Conservation (phyloP, 2,329 filamentous ascomycete species). For the Epicoccum sorghinum region DNA sequence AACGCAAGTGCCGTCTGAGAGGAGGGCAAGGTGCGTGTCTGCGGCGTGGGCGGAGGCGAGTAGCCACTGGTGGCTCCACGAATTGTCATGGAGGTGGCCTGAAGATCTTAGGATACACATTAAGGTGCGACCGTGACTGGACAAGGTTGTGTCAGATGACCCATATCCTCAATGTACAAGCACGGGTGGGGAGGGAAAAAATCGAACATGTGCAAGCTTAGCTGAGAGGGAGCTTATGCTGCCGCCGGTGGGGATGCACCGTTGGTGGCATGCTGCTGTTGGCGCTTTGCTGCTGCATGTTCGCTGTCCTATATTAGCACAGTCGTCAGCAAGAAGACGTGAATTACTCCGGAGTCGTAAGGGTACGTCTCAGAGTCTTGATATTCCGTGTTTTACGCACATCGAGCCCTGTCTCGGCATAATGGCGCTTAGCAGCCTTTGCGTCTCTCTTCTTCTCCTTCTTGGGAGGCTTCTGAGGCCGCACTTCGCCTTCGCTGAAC, state of each 20-base stretch:
- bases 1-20: slow-evolving; percentile 22
- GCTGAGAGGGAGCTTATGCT: slow-evolving; percentile 36
- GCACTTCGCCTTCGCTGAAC: slow-evolving; percentile 76
- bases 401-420: slow-evolving; percentile 53
- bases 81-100: slow-evolving; percentile 17
- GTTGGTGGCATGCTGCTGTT: slow-evolving; percentile 36
- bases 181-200: slow-evolving; percentile 18
- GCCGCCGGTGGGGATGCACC: slow-evolving; percentile 37
- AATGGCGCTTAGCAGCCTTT: slow-evolving; percentile 50
- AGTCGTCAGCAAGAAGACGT: slow-evolving; percentile 40
- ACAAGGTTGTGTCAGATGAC: slow-evolving; percentile 32
- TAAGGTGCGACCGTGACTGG: slow-evolving; percentile 33
- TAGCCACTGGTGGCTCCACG: not conserved
- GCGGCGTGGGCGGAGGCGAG: not conserved
- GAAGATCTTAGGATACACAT: slow-evolving; percentile 17
- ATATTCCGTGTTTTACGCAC: slow-evolving; percentile 47
- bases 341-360: slow-evolving; percentile 26
- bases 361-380: slow-evolving; percentile 25
- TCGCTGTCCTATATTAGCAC: slow-evolving; percentile 48
- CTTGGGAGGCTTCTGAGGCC: slow-evolving; percentile 53
- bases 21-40: not conserved
- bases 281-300: slow-evolving; percentile 41
- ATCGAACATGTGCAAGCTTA: slow-evolving; percentile 41
- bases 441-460: slow-evolving; percentile 43
- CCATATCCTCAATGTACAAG: slow-evolving; percentile 17